Evolutionary conservation across 169 alveolate genomes (phyloP), one percentile per base, ranked within the genome.

Genomic region (Cryptosporidium sp.): DNA sequence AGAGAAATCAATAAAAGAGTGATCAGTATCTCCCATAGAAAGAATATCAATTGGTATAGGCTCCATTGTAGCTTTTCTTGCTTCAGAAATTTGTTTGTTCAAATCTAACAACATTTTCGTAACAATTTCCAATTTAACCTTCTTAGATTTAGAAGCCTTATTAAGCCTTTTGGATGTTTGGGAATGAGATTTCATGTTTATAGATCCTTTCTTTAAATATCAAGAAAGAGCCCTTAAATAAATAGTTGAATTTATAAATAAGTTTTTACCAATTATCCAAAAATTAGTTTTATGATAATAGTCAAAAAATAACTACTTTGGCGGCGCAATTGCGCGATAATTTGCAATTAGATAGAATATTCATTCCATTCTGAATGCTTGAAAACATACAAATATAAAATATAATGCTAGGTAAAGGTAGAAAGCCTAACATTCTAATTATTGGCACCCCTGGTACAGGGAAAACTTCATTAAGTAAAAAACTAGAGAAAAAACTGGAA

Each of bases 391-490:
- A n/a, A 5, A 56, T 7, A 1, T 37, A 12, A 1, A 56, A 9
- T 9, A 56, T 26, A 23, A 56, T 56, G 67, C 67, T 67, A 67
- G 3, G 33, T 31, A 39, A 85, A 48, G 23, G 56, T 65, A 56
- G 44, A 75, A 72, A 58, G 31, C 94, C 94, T 12, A 93, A 93
- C 85, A 91, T 93, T 14, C 75, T 93, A 51, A 91, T 93, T 42
- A 91, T 93, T 23, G 96, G 96, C 1, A 93, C 96, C 35, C 96
- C 94, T n/a, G 96, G 95, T 21, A 92, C 92, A 51, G 96, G 96
- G 2, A 93, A 93, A 91, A 93, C 96, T 18, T 85, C 93, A 18
- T 87, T 93, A 71, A 35, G 92, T 4, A 89, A 70, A 10, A 86
- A 91, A n/a, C 52, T 93, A 8, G 91, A 51, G 35, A 93, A 92